Evolutionary conservation across 2,329 filamentous ascomycete genomes (phyloP), one percentile per base, ranked within the genome.

Genomic region (Aspergillus sp.): DNA sequence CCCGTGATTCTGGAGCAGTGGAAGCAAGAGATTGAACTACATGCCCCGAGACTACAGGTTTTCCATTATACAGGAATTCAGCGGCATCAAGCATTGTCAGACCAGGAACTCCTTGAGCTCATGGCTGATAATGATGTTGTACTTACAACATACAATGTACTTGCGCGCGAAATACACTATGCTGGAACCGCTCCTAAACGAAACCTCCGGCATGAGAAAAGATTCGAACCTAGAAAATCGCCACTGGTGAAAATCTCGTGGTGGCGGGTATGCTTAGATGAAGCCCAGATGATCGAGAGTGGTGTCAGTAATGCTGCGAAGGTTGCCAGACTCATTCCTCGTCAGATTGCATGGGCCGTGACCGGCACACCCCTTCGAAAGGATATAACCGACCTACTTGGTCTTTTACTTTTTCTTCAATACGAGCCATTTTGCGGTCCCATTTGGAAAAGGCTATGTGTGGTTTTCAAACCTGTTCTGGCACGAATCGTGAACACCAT

Each of bases 331-430:
- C 78, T 89, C 24, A 88, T 99, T 59, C 92, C 93, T 44, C 84
- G 95, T 26, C 76, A 90, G 62, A 93, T 96, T 74, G 88, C 91
- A 2, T 98, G 95, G 95, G 92, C 89, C 13, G 87, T 99, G 41
- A 93, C 91, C 0, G 95, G 91, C 42, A 99, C 95, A 0, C 95
- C 95, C 0, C 82, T 98, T 38, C 89, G 90, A 63, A 90, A 91
- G 63, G 84, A 91, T 60, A 83, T 93, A 32, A 79, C 83, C 66
- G 93, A 97, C 71, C 79, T 97, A 7, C 86, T 87, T 63, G 93
- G 93, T 0, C 79, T 98, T 4, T 73, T 98, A 0, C 79, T 89
- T 0, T 98, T 99, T 64, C 81, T 98, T 8, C 83, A 84, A 17
- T 92, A 89, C 66, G 83, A 91, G 58, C 91, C 92, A 2, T 93